Base-by-base conservation (phyloP, 176 grass and related monocot genomes). In the Melocanna baccifera region DNA sequence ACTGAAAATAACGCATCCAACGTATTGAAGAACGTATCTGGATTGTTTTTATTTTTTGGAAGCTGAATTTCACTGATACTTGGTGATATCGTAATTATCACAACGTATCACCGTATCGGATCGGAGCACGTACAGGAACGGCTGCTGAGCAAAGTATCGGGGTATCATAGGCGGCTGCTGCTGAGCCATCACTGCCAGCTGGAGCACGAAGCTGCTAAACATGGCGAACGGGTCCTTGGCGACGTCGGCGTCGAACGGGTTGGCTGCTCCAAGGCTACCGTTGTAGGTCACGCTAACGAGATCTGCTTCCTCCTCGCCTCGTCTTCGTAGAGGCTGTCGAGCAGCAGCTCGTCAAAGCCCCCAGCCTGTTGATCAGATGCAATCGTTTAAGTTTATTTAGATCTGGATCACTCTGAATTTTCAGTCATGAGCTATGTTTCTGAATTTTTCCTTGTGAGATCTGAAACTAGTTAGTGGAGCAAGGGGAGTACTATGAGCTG, bases 261-360 rank as follows among this genome's bases (percentile, higher is more conserved):
- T 90, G 39, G 91, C 39, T 36, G 80, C 78, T 78, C 80, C 87
- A 50, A 82, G 48, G 77, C 81, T 88, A 1, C 95, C 84, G 1
- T 37, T 48, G 63, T 92, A 91, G 43, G 85, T 90, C 20, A 62
- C 66, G 2, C 87, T 68, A 30, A 87, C 66, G n/a, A n/a, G 9
- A 99, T 92, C 77, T 94, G 96, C 74, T 91, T 91, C 77, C 91
- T 88, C 78, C 93, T 99, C 0, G 89, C n/a, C 42, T 86, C 69
- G 6, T 92, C 96, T 89, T 99, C 91, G 3, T 99, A 99, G 12
- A 99, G 89, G 80, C 96, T 99, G 81, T 99, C 86, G 16, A 99
- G 93, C 71, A 99, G 82, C 67, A 99, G 76, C 81, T 91, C 92
- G 88, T 96, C 88, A 28, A 99, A 96, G 53, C 96, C 96, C 53